phyloP scores from a whole-genome alignment of 106 monocot genomes.

The Phalaenopsis aphrodite region DNA sequence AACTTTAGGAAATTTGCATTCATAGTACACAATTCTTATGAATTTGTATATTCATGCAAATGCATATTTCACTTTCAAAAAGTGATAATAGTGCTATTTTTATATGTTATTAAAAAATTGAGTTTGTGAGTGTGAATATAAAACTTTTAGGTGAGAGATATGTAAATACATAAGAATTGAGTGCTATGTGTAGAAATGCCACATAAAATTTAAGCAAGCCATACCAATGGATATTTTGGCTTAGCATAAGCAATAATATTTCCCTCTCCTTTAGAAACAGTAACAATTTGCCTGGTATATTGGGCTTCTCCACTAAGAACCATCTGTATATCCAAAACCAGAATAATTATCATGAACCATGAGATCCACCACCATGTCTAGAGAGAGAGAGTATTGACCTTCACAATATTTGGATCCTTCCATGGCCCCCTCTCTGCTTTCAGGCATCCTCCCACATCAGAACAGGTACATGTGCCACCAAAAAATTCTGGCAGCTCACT shows the following conservation, averaged over 20 bases:
- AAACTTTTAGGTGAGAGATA: too few relatives aligned
- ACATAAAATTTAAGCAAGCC: not conserved
- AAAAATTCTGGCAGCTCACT: slow-evolving; percentile 62
- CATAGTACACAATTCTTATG: too few relatives aligned
- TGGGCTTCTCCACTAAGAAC: slow-evolving; percentile 39
- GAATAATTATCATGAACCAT: not conserved
- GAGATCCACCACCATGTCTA: not conserved
- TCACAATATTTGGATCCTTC: slow-evolving; percentile 51
- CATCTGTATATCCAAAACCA: slow-evolving; percentile 22
- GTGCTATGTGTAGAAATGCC: too few relatives aligned
- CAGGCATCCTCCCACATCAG: slow-evolving; percentile 39
- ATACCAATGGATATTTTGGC: slow-evolving; percentile 26
- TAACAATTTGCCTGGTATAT: slow-evolving; percentile 42
- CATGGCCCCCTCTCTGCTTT: slow-evolving; percentile 54
- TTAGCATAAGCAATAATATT: slow-evolving; percentile 46
- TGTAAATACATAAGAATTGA: too few relatives aligned
- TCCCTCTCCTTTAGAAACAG: slow-evolving; percentile 43
- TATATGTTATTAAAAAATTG: too few relatives aligned
- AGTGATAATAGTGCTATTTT: too few relatives aligned
- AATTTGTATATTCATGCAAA: too few relatives aligned
- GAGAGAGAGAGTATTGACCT: slow-evolving; percentile 10
- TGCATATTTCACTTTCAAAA: too few relatives aligned
- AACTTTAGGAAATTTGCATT: not conserved
- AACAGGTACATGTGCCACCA: slow-evolving; percentile 53
- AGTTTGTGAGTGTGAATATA: too few relatives aligned